Evolutionary conservation across 2,329 filamentous ascomycete genomes (phyloP).

Genomic region (Colletotrichum sp.): DNA sequence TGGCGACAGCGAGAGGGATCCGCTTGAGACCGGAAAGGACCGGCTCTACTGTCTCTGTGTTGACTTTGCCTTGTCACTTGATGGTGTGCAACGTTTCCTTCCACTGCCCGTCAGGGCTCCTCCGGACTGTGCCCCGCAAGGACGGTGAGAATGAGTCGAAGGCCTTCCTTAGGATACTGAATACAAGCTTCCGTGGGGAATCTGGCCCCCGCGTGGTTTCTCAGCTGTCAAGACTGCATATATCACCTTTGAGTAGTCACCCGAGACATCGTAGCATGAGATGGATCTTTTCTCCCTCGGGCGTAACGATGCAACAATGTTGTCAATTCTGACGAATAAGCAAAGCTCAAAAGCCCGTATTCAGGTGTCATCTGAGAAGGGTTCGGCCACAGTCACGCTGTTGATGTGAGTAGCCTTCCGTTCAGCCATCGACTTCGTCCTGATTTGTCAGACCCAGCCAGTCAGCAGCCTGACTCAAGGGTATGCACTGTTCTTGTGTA

Average conservation of each 20-base stretch:
- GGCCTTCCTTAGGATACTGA: too few relatives aligned
- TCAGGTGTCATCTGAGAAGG: background rate
- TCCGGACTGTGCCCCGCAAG: background rate
- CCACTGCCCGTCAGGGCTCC: background rate
- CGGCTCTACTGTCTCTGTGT: background rate
- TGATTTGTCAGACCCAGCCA: background rate
- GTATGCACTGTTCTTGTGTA: background rate
- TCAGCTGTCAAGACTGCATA: conserved; percentile 3
- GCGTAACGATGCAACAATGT: background rate
- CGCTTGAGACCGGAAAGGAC: background rate
- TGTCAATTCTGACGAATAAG: background rate
- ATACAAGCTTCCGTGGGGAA: background rate
- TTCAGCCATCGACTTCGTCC: background rate
- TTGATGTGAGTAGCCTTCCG: background rate
- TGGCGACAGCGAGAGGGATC: background rate
- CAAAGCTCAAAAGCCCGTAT: background rate
- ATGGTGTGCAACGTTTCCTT: background rate
- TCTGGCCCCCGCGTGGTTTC: background rate
- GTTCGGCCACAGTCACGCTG: background rate
- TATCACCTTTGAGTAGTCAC: background rate
- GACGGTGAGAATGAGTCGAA: background rate
- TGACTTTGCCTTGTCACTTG: background rate
- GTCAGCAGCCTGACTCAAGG: background rate
- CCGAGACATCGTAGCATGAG: background rate
- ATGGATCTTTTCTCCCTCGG: background rate